Evolutionary conservation across 768 basidiomycete species (phyloP), one percentile per base, ranked within the genome.

Genomic region (Termitomyces bulborhizus): DNA sequence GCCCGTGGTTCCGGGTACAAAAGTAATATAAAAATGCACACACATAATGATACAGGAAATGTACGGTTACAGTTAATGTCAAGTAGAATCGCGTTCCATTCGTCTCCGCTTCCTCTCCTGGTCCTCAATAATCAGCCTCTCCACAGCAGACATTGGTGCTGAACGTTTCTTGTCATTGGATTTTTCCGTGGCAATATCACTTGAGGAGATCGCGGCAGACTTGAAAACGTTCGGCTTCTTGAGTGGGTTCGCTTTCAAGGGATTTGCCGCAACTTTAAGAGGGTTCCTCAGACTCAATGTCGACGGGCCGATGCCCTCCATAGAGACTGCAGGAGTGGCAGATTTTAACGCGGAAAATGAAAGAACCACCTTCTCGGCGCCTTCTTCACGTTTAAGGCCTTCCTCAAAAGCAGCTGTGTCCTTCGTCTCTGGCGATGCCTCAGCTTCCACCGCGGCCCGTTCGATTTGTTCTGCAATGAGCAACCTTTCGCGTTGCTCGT

Each of bases 381-480:
- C 77, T 60, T 91, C 89, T 31, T 88, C 86, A 27, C 88, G 83
- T 68, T 88, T 86, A 32, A 90, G 71, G 7, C 80, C 85, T 62
- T 80, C 82, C 57, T 82, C 82, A 6, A 65, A 73, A 8, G 75
- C 74, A 3, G 73, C 74, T 18, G 73, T 65, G 63, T 5, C 65
- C 9, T 67, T 62, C 1, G 72, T 70, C 4, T 72, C 61, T 15
- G 71, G 76, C 45, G 68, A 69, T 13, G 68, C 44, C 6, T 56
- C 72, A 5, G 59, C 59, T 56, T 85, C 83, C 16, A 72, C 74
- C 6, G 74, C 76, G 2, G 96, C 97, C 39, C 93, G 80, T 68
- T 91, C 92, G 53, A 99, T 98, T 72, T 99, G 96, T 63, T 97
- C 94, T 11, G 86, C 79, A 58, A 99, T 89, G 48, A 93, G 79